Base-by-base conservation (phyloP, 2,329 filamentous ascomycete species). In the Pseudogymnoascus sp. region DNA sequence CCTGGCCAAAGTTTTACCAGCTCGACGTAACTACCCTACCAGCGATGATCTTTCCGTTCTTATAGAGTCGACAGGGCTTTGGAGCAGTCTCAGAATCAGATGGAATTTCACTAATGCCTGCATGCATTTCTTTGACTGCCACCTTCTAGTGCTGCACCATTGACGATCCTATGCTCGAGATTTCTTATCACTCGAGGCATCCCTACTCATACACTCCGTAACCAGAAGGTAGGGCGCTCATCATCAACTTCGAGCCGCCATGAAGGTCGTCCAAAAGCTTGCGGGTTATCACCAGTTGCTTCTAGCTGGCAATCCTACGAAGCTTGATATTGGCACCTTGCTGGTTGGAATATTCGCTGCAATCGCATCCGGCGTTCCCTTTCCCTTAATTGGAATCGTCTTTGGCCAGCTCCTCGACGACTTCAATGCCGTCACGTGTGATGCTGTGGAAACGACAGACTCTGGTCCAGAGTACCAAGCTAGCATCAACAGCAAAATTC, bases 331-430 rank as follows among this genome's bases (percentile, higher is more conserved):
- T 35, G 13, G 64, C 18, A 67, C 73, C 29, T 65, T 78, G 39
- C 61, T 74, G 55, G 66, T 72, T 45, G 79, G 78, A 61, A 66
- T 67, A 62, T 45, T 79, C 33, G 74, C 74, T 61, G 79, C 82
- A 62, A 80, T 81, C 33, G 81, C 77, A 29, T 79, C 83, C 12
- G 84, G 83, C 58, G 77, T 84, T 2, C 84, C 84, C 0, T 85
- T 86, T 64, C 84, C 84, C 10, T 73, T 87, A 13, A 80, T 86
- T 69, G 83, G 81, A 62, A 83, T 87, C 64, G 74, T 87, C 60
- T 87, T 87, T 65, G 84, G 84, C 62, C 76, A 87, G 70, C 78
- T 87, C 5, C 76, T 87, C 64, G 82, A 87, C 67, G 77, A 85
- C 64, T 77, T 87, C 68, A 85, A 85, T 68, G 72, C 74, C 7